A percentile compares a stretch with the other conserved stretches of the same genome.
Conservation (phyloP, 1,284 basidiomycete species). For the Takashimella koratensis region DNA sequence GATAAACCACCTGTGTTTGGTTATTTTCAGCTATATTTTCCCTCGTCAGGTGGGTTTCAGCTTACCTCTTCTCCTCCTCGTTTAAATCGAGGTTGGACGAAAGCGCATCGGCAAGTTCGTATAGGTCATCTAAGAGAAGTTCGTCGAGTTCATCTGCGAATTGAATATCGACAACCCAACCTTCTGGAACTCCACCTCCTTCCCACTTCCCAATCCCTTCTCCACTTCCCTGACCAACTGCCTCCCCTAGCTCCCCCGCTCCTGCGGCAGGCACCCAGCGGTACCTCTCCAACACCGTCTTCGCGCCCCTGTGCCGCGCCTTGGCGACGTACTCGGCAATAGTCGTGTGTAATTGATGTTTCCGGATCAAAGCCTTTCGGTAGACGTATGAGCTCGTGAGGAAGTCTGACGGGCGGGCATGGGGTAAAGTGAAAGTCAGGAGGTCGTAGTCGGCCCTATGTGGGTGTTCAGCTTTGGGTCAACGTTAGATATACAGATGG, state of each 20-base stretch:
- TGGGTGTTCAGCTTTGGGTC: constrained; percentile 36
- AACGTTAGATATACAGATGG: constrained; percentile 2
- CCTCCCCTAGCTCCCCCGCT: not conserved
- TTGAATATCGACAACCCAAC: constrained; percentile 84
- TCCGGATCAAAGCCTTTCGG: constrained; percentile 88
- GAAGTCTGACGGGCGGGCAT: constrained; percentile 45
- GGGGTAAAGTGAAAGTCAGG: constrained; percentile 70
- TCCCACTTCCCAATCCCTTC: constrained; percentile 30
- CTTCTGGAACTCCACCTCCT: constrained; percentile 62
- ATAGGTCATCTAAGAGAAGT: constrained; percentile 87
- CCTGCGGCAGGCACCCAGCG: too few species aligned
- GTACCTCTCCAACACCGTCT: constrained; percentile 10
- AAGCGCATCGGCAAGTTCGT: constrained; percentile 70
- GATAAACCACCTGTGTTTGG: constrained; percentile 65
- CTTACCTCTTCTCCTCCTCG: constrained; percentile 50
- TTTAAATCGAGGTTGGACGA: constrained; percentile 48
- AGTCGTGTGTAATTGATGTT: constrained; percentile 82
- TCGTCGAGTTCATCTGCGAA: constrained; percentile 96
- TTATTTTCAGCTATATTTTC: too few species aligned
- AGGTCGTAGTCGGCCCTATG: constrained; percentile 62
- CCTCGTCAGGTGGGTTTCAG: not conserved
- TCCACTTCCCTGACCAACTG: constrained; percentile 37
- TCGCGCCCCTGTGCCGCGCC: constrained; percentile 48
- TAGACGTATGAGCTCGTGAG: constrained; percentile 84
- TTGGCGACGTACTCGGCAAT: constrained; percentile 73